These are phyloP conservation scores for Imleria badia DNA, from an alignment of 768 basidiomycete genomes.

Conservation along the genomic window DNA sequence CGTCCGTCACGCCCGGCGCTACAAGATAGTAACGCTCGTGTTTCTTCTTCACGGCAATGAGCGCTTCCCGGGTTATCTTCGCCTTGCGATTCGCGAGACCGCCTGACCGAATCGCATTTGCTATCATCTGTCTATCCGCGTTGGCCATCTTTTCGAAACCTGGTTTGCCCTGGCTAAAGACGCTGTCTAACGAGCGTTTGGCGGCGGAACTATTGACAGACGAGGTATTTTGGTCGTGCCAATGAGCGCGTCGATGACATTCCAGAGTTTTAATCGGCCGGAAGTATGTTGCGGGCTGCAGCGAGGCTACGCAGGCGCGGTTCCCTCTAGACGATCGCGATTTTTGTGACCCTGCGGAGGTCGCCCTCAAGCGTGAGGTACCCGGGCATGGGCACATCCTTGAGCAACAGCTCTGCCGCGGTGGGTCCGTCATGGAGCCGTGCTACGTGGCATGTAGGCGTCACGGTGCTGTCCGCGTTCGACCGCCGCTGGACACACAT, in stretches of 20 bases:
- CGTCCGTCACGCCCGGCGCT: constrained; percentile 35
- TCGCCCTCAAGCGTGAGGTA: too few species aligned
- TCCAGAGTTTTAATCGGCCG: constrained; percentile 37
- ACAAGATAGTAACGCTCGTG: constrained; percentile 54
- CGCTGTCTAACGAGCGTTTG: constrained; percentile 45
- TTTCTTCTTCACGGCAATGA: constrained; percentile 41
- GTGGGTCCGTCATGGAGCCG: too few species aligned
- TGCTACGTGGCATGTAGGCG: too few species aligned
- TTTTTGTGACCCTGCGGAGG: too few species aligned
- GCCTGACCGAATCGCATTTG: constrained; percentile 50
- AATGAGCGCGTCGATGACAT: constrained; percentile 59
- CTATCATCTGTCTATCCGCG: constrained; percentile 44
- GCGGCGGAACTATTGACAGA: constrained; percentile 49
- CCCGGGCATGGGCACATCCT: too few species aligned
- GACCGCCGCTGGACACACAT: too few species aligned
- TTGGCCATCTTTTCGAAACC: constrained; percentile 50
- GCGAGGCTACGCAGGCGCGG: too few species aligned
- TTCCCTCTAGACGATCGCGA: too few species aligned
- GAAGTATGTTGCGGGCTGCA: constrained; percentile 29
- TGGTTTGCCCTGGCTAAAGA: constrained; percentile 45
- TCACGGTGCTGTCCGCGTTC: too few species aligned
- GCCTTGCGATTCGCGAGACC: constrained; percentile 64
- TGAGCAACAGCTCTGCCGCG: too few species aligned
- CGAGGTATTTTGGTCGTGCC: constrained; percentile 62
- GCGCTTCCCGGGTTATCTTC: constrained; percentile 49